phyloP scores from a whole-genome alignment of 306 rosid genomes.

The Mimosa pudica region DNA sequence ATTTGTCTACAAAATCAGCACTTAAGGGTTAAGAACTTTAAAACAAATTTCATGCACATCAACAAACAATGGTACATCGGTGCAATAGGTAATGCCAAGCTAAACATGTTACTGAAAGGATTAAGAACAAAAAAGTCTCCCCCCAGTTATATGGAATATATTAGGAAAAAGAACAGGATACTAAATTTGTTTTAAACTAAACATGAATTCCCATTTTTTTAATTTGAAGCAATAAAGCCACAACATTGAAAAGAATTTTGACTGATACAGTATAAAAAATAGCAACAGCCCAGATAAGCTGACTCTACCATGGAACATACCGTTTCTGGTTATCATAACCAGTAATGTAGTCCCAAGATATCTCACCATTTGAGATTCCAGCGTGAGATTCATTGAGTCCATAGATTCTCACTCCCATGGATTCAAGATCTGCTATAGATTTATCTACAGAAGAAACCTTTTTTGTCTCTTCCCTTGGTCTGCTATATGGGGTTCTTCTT shows the following conservation, averaged over 20 bases:
- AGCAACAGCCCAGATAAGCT: slow-evolving; percentile 6
- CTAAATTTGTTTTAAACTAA: slow-evolving; percentile 23
- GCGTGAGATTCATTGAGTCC: slow-evolving; percentile 58
- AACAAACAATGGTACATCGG: slow-evolving; percentile 11
- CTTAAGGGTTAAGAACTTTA: slow-evolving; percentile 22
- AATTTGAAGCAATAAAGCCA: background rate
- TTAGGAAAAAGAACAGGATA: slow-evolving; percentile 2
- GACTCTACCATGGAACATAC: slow-evolving; percentile 44
- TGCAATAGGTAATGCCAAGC: slow-evolving; percentile 4
- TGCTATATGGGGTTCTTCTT: slow-evolving; percentile 45
- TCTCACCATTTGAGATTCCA: slow-evolving; percentile 45
- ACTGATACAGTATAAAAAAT: too few relatives aligned
- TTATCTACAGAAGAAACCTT: slow-evolving; percentile 60
- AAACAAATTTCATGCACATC: slow-evolving; percentile 11
- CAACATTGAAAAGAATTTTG: slow-evolving; percentile 3
- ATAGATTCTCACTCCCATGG: slow-evolving; percentile 83
- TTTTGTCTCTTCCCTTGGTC: slow-evolving; percentile 49
- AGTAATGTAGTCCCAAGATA: slow-evolving; percentile 88
- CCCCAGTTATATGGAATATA: background rate
- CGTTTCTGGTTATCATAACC: slow-evolving; percentile 88
- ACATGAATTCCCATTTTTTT: background rate
- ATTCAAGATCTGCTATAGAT: slow-evolving; percentile 72
- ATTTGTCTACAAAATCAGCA: slow-evolving; percentile 58
- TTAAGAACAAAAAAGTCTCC: slow-evolving; percentile 11
- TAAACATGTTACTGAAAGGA: slow-evolving; percentile 18